phyloP scores from a whole-genome alignment of 805 yeast species.

The Myxozyma kluyveri region DNA sequence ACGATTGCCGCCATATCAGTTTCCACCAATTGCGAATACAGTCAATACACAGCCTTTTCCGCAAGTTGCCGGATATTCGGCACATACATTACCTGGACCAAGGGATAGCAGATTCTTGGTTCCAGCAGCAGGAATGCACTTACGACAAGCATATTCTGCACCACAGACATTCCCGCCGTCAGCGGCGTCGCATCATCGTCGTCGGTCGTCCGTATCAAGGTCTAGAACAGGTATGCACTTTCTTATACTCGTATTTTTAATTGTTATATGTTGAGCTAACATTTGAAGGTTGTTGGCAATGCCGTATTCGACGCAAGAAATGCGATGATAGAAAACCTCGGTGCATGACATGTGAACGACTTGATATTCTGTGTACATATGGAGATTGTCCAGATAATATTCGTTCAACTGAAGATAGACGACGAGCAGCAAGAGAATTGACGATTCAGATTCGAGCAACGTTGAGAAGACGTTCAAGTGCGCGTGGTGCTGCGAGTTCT shows the following conservation, averaged over 20 bases:
- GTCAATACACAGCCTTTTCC: no score
- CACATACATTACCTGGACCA: no score
- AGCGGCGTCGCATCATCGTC: no score
- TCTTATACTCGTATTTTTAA: background rate
- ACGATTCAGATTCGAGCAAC: constrained; percentile 9
- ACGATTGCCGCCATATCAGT: no score
- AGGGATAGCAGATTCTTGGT: no score
- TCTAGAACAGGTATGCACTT: constrained; percentile 11
- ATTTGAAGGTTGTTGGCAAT: constrained; percentile 22
- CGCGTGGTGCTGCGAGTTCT: background rate
- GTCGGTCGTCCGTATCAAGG: constrained; percentile 10
- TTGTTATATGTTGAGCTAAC: background rate
- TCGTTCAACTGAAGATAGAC: constrained; percentile 10
- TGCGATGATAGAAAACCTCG: constrained; percentile 21
- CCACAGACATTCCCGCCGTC: no score
- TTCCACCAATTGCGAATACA: no score
- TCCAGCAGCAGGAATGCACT: no score
- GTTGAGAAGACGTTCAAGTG: background rate
- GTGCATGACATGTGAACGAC: constrained; percentile 19
- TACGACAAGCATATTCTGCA: no score
- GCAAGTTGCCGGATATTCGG: no score
- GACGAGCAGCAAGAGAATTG: constrained; percentile 15
- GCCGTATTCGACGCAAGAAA: constrained; percentile 26
- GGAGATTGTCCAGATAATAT: constrained; percentile 21
- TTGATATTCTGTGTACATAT: constrained; percentile 13